A percentile compares a stretch with the other conserved stretches of the same genome.
Evolutionary conservation across 306 rosid genomes (phyloP).

Genomic region (Pterocarpus santalinus): DNA sequence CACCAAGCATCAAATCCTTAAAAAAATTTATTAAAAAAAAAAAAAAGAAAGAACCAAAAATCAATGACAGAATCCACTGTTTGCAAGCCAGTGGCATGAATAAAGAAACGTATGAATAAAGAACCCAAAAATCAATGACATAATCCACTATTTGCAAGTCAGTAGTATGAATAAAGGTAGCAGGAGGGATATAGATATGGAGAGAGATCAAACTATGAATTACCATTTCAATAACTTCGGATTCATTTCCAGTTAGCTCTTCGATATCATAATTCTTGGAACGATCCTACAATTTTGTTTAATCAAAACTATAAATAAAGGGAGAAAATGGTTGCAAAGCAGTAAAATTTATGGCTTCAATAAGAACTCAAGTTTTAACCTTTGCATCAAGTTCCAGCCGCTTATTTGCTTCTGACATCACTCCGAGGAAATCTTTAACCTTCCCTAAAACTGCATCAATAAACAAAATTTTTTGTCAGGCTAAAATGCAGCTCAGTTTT

Average conservation of each 20-base stretch:
- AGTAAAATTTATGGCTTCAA: slow-evolving; percentile 3
- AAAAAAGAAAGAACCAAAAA: slow-evolving; percentile 4
- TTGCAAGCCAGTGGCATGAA: too few species aligned
- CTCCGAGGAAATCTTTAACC: slow-evolving; percentile 70
- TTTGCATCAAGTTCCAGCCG: slow-evolving; percentile 66
- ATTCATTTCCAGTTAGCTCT: slow-evolving; percentile 77
- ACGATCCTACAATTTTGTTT: slow-evolving; percentile 60
- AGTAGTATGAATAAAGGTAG: not conserved
- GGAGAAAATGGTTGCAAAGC: not conserved
- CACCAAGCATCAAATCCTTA: slow-evolving; percentile 87
- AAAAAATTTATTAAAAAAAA: slow-evolving; percentile 19
- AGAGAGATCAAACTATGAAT: not conserved
- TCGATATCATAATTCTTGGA: slow-evolving; percentile 76
- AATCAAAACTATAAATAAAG: not conserved
- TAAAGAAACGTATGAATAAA: too few species aligned
- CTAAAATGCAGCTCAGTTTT: not conserved
- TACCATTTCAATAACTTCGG: slow-evolving; percentile 81
- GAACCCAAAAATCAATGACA: too few species aligned
- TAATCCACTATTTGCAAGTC: slow-evolving; percentile 24
- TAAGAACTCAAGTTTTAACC: slow-evolving; percentile 59
- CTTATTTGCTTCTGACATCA: slow-evolving; percentile 81
- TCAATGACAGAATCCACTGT: too few species aligned
- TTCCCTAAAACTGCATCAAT: slow-evolving; percentile 50
- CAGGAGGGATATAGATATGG: not conserved
- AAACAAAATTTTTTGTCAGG: slow-evolving; percentile 18